Conservation (phyloP, 768 basidiomycete genomes). For the Hypsizygus marmoreus region DNA sequence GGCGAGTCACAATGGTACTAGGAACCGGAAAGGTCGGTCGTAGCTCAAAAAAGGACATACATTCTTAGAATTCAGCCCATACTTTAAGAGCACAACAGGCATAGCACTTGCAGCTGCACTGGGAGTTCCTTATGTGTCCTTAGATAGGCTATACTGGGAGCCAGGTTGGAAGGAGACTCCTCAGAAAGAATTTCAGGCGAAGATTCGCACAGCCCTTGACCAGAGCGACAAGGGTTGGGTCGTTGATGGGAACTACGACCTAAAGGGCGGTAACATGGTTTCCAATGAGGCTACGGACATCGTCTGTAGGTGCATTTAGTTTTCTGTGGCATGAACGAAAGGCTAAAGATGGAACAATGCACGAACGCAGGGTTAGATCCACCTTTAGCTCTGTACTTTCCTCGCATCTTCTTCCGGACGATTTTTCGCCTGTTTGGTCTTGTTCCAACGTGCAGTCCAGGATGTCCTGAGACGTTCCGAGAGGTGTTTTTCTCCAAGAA, state of each 20-base stretch:
- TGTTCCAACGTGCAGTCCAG: slow-evolving; percentile 44
- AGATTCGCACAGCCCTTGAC: slow-evolving; percentile 29
- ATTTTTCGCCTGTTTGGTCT: slow-evolving; percentile 44
- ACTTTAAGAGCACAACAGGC: slow-evolving; percentile 48
- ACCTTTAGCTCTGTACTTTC: slow-evolving; percentile 60
- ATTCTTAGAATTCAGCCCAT: background rate
- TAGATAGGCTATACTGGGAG: slow-evolving; percentile 51
- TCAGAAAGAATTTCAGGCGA: slow-evolving; percentile 29
- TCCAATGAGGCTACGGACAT: slow-evolving; percentile 47
- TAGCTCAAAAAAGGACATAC: background rate
- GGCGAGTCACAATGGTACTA: slow-evolving; percentile 7
- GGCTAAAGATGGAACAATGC: too few relatives aligned
- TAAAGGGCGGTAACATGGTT: slow-evolving; percentile 31
- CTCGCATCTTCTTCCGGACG: slow-evolving; percentile 57
- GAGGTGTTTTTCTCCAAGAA: slow-evolving; percentile 48
- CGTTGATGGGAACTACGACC: slow-evolving; percentile 49
- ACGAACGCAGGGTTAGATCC: slow-evolving; percentile 62
- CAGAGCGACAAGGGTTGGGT: slow-evolving; percentile 48
- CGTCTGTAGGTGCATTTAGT: slow-evolving; percentile 43
- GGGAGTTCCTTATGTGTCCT: slow-evolving; percentile 43
- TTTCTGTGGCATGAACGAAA: too few relatives aligned
- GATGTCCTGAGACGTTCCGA: slow-evolving; percentile 44
- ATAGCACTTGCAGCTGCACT: slow-evolving; percentile 44
- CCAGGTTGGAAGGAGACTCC: slow-evolving; percentile 47
- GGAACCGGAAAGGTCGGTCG: slow-evolving; percentile 33